A percentile compares a stretch with the other conserved stretches of the same genome.
These are phyloP conservation scores for Asterophora parasitica DNA, from an alignment of 768 basidiomycete species.

Conservation along the genomic window DNA sequence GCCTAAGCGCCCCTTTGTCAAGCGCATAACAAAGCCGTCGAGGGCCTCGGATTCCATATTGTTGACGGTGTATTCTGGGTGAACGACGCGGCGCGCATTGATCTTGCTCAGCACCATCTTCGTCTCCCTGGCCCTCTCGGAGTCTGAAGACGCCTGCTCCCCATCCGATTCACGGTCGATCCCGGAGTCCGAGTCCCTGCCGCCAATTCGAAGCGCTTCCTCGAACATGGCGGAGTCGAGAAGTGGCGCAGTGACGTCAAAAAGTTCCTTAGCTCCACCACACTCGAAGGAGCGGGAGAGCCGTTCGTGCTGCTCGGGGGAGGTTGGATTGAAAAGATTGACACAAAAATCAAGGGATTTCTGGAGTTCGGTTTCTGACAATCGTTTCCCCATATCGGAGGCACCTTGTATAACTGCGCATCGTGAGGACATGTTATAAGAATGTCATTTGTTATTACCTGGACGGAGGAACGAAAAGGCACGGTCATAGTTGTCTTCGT, in stretches of 20 bases:
- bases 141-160: conserved; percentile 26
- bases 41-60: conserved; percentile 65
- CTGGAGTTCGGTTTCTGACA: conserved; percentile 72
- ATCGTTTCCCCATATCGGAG: conserved; percentile 65
- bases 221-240: conserved; percentile 41
- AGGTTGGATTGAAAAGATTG: conserved; percentile 65
- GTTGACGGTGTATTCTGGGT: conserved; percentile 62
- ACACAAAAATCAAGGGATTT: conserved; percentile 75
- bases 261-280: conserved; percentile 33
- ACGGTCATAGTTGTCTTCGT: conserved; percentile 67
- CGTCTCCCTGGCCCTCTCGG: conserved; percentile 35
- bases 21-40: conserved; percentile 50
- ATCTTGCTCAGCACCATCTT: conserved; percentile 60
- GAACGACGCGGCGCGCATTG: conserved; percentile 66
- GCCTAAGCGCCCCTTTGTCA: conserved; percentile 55
- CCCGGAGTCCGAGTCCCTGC: conserved; percentile 5
- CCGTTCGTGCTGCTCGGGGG: conserved; percentile 53
- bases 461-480: conserved; percentile 62
- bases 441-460: conserved; percentile 27
- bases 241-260: conserved; percentile 49
- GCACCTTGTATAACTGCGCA: conserved; percentile 72
- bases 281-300: conserved; percentile 21
- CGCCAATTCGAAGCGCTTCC: conserved; percentile 25
- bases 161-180: conserved; percentile 15
- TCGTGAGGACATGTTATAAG: not conserved